Conservation (phyloP, 495 filamentous ascomycete species). For the Aspergillus leporis region DNA sequence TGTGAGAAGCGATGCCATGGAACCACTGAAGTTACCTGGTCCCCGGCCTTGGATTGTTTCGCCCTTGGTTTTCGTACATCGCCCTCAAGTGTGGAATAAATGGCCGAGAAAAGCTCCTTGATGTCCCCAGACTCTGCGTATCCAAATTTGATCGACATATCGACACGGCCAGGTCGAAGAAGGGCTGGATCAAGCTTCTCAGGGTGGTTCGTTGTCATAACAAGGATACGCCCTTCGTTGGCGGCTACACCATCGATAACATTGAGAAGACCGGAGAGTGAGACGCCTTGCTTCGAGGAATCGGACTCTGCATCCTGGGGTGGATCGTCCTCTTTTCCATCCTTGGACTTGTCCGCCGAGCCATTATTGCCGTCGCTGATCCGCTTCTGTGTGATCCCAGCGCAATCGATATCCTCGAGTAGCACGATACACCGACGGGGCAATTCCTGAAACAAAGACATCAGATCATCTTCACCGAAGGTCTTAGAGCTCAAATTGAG, state of each 20-base stretch:
- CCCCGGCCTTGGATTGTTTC: slow-evolving; percentile 4
- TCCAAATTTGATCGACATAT: slow-evolving; percentile 70
- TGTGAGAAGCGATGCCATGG: slow-evolving; percentile 11
- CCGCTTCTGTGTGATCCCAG: slow-evolving; percentile 58
- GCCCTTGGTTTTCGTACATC: slow-evolving; percentile 21
- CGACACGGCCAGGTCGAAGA: slow-evolving; percentile 74
- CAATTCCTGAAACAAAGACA: slow-evolving; percentile 63
- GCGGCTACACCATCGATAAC: slow-evolving; percentile 80
- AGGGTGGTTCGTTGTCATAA: slow-evolving; percentile 84
- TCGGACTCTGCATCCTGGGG: slow-evolving; percentile 5
- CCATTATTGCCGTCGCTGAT: not conserved
- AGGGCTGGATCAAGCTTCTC: slow-evolving; percentile 76
- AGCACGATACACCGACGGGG: slow-evolving; percentile 48
- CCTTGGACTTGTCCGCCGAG: not conserved
- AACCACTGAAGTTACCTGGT: not conserved
- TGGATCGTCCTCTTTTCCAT: not conserved
- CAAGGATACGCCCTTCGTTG: slow-evolving; percentile 73
- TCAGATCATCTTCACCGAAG: slow-evolving; percentile 66
- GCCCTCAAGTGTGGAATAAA: slow-evolving; percentile 54
- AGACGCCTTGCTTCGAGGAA: slow-evolving; percentile 38
- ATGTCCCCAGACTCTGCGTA: slow-evolving; percentile 64
- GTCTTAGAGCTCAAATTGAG: slow-evolving; percentile 45
- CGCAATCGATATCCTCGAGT: slow-evolving; percentile 51
- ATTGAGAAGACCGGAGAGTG: slow-evolving; percentile 75
- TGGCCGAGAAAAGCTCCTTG: slow-evolving; percentile 66